Evolutionary conservation across 2,329 filamentous ascomycete species (phyloP).

Genomic region (Scolecobasidium constrictum): DNA sequence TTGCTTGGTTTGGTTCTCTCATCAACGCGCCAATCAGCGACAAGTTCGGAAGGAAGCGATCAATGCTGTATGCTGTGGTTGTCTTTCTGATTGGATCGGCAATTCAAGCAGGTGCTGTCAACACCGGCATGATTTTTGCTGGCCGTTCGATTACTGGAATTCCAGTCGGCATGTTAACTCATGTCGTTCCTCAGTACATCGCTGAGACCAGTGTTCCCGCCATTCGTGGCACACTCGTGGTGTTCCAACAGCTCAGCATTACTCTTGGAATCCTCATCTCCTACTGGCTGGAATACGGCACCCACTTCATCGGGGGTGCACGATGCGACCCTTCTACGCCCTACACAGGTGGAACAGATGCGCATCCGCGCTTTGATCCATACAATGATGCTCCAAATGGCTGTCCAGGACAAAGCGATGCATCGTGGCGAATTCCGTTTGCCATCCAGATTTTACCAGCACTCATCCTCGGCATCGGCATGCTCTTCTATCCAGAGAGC

Average conservation of each 20-base stretch:
- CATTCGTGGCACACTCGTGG: slow-evolving; percentile 19
- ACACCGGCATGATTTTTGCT: slow-evolving; percentile 33
- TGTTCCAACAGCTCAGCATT: slow-evolving; percentile 20
- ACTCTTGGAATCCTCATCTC: slow-evolving; percentile 22
- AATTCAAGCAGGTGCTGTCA: slow-evolving; percentile 30
- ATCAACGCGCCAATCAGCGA: slow-evolving; percentile 38
- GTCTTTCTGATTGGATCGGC: slow-evolving; percentile 30
- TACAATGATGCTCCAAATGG: slow-evolving; percentile 1
- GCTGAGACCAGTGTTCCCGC: slow-evolving; percentile 23
- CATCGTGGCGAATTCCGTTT: slow-evolving; percentile 44
- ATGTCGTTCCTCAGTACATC: slow-evolving; percentile 33
- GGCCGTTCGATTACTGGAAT: slow-evolving; percentile 35
- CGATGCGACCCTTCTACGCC: slow-evolving; percentile 15
- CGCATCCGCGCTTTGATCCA: not conserved
- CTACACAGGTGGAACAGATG: not conserved
- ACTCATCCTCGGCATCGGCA: slow-evolving; percentile 47
- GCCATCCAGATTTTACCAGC: slow-evolving; percentile 56
- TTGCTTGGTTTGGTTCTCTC: slow-evolving; percentile 29
- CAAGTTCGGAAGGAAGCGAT: slow-evolving; percentile 40
- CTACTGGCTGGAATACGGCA: slow-evolving; percentile 22
- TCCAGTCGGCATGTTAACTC: slow-evolving; percentile 4
- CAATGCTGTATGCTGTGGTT: slow-evolving; percentile 39
- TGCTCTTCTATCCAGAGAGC: slow-evolving; percentile 54
- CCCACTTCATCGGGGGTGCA: slow-evolving; percentile 30
- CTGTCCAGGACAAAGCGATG: slow-evolving; percentile 17